Base-by-base conservation (phyloP, 2,329 filamentous ascomycete genomes). In the Colletotrichum noveboracense region DNA sequence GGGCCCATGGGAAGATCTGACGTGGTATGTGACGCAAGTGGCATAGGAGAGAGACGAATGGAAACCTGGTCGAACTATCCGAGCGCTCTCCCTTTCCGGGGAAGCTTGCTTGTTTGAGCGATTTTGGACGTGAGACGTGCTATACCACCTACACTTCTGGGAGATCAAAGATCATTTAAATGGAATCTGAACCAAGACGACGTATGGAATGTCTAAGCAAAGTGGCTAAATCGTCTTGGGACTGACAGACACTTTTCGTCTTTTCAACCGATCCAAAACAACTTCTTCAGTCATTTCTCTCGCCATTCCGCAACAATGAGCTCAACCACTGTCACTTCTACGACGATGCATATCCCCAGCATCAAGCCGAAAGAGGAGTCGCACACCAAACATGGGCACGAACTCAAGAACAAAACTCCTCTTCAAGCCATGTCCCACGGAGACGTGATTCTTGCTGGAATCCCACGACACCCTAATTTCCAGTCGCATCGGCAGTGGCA, bases 401-500 rank as follows among this genome's bases (percentile, higher is more conserved):
- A 78, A 38, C 73, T 78, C 72, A 64, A 56, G 62, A 62, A 74
- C 61, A 79, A 78, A 66, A 84, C 83, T 13, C 82, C 83, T 3
- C 75, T 84, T 21, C 82, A 84, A 73, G 83, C 83, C 48, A 84
- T 84, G 55, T 84, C 82, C 6, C 83, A 84, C 55, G 83, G 83
- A 32, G 80, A 82, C 16, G 76, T 83, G 30, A 81, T 69, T 30
- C 30, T 71, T 13, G 60, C 78, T 80, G 83, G 83, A 18, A 83
- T 85, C 71, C 83, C 83, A n/a, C 81, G 77, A 6, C 84, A 83
- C 77, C 80, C 80, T 30, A 78, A 71, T 58, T 83, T 79, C 71
- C 77, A 74, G 13, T 79, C 78, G 48, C 79, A 93, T 70, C 90
- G 92, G 24, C 85, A 87, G 79, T 78, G 77, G 77, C 74, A 91